Base-by-base conservation (phyloP, 257 asterid species). In the Solanum pinnatisectum region DNA sequence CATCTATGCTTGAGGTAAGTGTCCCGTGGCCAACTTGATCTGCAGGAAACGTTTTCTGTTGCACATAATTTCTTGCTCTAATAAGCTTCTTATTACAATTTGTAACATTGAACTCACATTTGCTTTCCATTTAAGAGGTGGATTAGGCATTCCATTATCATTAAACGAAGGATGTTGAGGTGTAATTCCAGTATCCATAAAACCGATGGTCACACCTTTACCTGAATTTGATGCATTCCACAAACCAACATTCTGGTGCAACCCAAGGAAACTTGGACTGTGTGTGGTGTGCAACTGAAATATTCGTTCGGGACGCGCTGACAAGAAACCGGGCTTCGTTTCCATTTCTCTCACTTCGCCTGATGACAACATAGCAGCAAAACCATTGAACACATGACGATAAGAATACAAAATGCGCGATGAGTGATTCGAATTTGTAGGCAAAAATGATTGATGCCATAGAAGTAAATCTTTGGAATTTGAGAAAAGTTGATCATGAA, bases 121-220 rank as follows among this genome's bases (percentile, higher is more conserved):
- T 85, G 14, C 87, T 36, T 85, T 85, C 87, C 87, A 85, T 68
- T 68, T 85, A 85, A 1, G 5, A 4, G 87, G 87, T 35, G 87
- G 87, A 85, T 76, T 23, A 18, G 87, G 65, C 87, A 85, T 85
- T 25, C 68, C 87, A 23, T 18, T n/a, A 10, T 85, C 87, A 76
- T n/a, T 68, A 36, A 85, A 85, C 10, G 87, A 85, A 12, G 87
- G 82, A 56, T 85, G 87, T 23, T 30, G 65, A 5, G 82, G 82
- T 20, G 22, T 18, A 27, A 85, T 85, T 39, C 82, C 82, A 25
- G 12, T 10, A 85, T 85, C 87, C 56, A 85, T 4, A 10, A 85
- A 32, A 20, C 87, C 87, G 18, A 83, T 83, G 32, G 49, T 83
- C 35, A 83, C 86, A 44, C 86, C 86, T 49, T 83, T 25, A 8